Percentiles rank a stretch among this genome's conserved stretches.
These are phyloP conservation scores for Pythium brassicae DNA, from an alignment of 352 stramenopile genomes.

Conservation along the genomic window DNA sequence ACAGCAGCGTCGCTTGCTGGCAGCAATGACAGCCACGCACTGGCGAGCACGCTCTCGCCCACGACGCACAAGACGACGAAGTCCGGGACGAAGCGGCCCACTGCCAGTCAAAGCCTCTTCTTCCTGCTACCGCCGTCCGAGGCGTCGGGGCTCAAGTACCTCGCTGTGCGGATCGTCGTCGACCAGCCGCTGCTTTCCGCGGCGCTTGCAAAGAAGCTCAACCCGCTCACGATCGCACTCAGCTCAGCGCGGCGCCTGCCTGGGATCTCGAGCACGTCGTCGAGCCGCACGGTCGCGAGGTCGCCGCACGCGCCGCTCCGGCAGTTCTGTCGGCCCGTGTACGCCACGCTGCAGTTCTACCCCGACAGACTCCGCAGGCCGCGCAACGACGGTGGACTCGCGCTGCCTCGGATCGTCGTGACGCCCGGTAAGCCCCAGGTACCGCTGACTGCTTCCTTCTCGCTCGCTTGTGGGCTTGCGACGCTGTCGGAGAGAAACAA, in stretches of 20 bases:
- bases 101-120: conserved; percentile 24
- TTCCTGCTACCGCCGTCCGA: conserved; percentile 12
- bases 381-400: not conserved
- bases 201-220: conserved; percentile 40
- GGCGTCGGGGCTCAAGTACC: conserved; percentile 27
- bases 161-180: conserved; percentile 45
- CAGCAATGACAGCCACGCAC: not conserved
- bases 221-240: conserved; percentile 64
- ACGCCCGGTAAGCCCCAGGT: conserved; percentile 41
- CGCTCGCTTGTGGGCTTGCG: not conserved
- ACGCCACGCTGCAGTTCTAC: conserved; percentile 53
- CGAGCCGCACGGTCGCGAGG: conserved; percentile 9
- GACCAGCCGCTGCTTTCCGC: conserved; percentile 44
- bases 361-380: conserved; percentile 20
- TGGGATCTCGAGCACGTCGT: conserved; percentile 23
- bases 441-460: conserved; percentile 1
- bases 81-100: conserved; percentile 4
- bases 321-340: conserved; percentile 49
- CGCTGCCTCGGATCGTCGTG: conserved; percentile 5
- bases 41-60: conserved; percentile 1
- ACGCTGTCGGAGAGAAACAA: too few species aligned
- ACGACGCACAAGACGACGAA: conserved; percentile 2
- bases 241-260: conserved; percentile 37
- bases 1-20: not conserved
- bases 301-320: conserved; percentile 36